phyloP scores from a whole-genome alignment of 495 filamentous ascomycete species.

The Aspergillus cristatus region DNA sequence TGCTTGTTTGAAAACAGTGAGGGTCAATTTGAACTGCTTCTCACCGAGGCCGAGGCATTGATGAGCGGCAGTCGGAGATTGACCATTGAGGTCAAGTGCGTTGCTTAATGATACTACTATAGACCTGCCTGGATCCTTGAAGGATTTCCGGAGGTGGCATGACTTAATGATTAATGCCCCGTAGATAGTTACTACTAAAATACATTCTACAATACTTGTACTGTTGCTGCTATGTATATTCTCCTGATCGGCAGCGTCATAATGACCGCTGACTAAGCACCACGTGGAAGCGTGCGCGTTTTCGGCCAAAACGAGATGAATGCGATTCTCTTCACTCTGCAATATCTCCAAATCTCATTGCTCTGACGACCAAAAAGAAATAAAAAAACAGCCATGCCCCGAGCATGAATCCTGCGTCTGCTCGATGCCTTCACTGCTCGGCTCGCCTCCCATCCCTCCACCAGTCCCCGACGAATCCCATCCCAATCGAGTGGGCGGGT shows the following conservation, averaged over 20 bases:
- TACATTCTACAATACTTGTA: too few species aligned
- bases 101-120: neutral
- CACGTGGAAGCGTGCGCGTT: neutral
- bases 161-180: too few species aligned
- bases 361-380: neutral
- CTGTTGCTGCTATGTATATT: too few species aligned
- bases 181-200: too few species aligned
- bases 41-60: neutral
- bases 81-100: constrained; percentile 2
- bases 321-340: neutral
- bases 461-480: constrained; percentile 39
- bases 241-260: too few species aligned
- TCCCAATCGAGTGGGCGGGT: constrained; percentile 24
- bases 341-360: too few species aligned
- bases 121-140: too few species aligned
- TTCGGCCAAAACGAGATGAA: neutral
- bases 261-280: neutral
- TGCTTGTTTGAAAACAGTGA: constrained; percentile 13
- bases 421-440: constrained; percentile 34
- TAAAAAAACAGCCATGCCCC: constrained; percentile 18
- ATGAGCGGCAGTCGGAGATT: neutral
- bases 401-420: constrained; percentile 19
- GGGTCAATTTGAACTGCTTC: constrained; percentile 15
- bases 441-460: constrained; percentile 27
- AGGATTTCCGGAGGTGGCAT: too few species aligned